A percentile compares a stretch with the other conserved stretches of the same genome.
Evolutionary conservation across 306 rosid genomes (phyloP).

Genomic region (Sindora glabra): DNA sequence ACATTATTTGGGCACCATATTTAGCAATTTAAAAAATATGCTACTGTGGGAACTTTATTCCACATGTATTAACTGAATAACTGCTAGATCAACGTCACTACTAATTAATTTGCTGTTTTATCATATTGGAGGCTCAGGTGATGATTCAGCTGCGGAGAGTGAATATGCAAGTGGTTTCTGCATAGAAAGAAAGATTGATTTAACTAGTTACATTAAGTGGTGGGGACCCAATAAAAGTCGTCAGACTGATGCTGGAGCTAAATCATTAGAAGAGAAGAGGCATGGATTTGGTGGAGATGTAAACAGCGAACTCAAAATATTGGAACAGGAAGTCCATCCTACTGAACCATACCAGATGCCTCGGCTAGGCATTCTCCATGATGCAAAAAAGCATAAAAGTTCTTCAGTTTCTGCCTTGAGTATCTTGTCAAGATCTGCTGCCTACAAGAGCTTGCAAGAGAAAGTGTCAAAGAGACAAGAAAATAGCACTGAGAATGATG

Average conservation of each 20-base stretch:
- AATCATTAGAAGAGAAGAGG: slow-evolving; percentile 66
- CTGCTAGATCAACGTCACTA: neutral
- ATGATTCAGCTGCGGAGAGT: slow-evolving; percentile 71
- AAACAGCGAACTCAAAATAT: slow-evolving; percentile 61
- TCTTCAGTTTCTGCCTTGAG: slow-evolving; percentile 74
- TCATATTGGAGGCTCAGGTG: slow-evolving; percentile 45
- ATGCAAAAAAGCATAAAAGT: slow-evolving; percentile 42
- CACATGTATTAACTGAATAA: slow-evolving; percentile 2
- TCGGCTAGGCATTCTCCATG: slow-evolving; percentile 47
- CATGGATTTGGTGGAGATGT: slow-evolving; percentile 54
- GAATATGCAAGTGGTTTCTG: slow-evolving; percentile 55
- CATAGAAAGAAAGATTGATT: slow-evolving; percentile 73
- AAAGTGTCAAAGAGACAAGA: slow-evolving; percentile 65
- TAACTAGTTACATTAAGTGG: slow-evolving; percentile 88
- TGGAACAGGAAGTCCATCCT: slow-evolving; percentile 60
- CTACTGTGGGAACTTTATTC: neutral
- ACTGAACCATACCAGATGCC: slow-evolving; percentile 97
- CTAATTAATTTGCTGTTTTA: slow-evolving; percentile 14
- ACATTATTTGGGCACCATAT: neutral
- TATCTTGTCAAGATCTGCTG: slow-evolving; percentile 81
- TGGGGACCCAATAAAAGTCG: slow-evolving; percentile 82
- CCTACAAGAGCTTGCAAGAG: slow-evolving; percentile 86
- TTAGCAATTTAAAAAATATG: neutral
- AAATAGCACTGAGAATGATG: slow-evolving; percentile 53
- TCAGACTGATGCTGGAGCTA: slow-evolving; percentile 43